Percentiles rank a stretch among this genome's conserved stretches.
These are phyloP conservation scores for Kentomonas sorsogonicus DNA, from an alignment of 208 protist species.

Conservation along the genomic window DNA sequence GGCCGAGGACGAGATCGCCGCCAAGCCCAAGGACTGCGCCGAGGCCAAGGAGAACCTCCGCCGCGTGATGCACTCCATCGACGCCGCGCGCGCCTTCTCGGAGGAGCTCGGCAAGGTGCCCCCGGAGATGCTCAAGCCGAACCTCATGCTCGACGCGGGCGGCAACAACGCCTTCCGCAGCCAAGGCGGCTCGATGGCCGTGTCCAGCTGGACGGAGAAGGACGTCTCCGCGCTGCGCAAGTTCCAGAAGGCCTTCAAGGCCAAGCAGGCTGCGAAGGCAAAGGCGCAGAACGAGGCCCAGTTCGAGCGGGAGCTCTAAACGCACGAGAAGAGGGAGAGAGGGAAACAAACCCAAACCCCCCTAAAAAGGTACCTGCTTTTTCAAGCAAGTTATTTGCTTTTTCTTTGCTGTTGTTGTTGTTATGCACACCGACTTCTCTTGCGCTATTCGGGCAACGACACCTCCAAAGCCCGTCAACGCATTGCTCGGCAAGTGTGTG, in stretches of 20 bases:
- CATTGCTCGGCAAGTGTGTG: no score
- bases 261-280: neutral
- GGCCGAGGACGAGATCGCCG: constrained; percentile 33
- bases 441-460: no score
- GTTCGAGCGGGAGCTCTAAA: neutral
- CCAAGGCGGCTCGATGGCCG: constrained; percentile 25
- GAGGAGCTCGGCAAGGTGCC: constrained; percentile 60
- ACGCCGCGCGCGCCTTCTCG: constrained; percentile 67
- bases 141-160: constrained; percentile 60
- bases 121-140: constrained; percentile 46
- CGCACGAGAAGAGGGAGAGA: neutral
- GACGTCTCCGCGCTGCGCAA: constrained; percentile 18
- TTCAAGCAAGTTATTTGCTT: no score
- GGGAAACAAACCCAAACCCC: neutral
- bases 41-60: constrained; percentile 24
- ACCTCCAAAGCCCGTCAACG: no score
- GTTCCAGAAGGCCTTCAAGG: constrained; percentile 5
- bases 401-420: no score
- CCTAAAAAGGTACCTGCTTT: no score
- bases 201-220: constrained; percentile 4
- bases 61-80: constrained; percentile 35
- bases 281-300: neutral
- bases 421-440: no score
- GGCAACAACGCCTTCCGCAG: constrained; percentile 34
- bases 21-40: constrained; percentile 24